phyloP scores from a whole-genome alignment of 176 grass and related monocot species.

The Triticum dicoccoides region DNA sequence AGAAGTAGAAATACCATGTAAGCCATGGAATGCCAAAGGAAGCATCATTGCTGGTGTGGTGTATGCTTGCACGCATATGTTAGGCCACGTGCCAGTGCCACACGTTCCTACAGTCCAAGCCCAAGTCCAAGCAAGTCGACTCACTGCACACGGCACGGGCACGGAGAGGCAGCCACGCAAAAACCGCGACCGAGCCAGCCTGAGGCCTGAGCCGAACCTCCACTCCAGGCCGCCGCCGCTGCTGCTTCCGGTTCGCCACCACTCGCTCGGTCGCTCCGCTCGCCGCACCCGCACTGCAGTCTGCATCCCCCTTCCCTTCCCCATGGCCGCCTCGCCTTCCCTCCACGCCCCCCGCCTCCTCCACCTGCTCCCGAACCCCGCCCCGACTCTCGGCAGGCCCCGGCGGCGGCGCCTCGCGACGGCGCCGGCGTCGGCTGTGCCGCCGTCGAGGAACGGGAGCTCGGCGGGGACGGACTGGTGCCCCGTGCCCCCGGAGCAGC shows the following conservation, averaged over 20 bases:
- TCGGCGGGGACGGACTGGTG: slow-evolving; percentile 87
- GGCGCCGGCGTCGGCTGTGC: neutral
- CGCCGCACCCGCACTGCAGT: neutral
- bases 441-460: slow-evolving; percentile 84
- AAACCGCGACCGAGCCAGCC: neutral
- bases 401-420: neutral
- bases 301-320: neutral
- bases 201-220: neutral
- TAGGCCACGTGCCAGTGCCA: neutral
- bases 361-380: neutral
- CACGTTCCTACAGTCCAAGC: neutral
- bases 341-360: slow-evolving; percentile 30
- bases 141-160: neutral
- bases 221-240: slow-evolving; percentile 15
- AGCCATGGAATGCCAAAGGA: too few species aligned
- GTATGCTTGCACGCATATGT: too few species aligned
- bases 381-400: neutral
- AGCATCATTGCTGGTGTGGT: too few species aligned
- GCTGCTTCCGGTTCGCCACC: slow-evolving; percentile 35
- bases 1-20: too few species aligned
- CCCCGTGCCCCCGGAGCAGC: slow-evolving; percentile 86
- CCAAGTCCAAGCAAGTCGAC: neutral
- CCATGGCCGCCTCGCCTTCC: slow-evolving; percentile 50
- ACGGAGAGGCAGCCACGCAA: slow-evolving; percentile 22
- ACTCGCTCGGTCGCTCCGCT: neutral